Base-by-base conservation (phyloP, 345 rosid genomes). In the Citropsis articulata region DNA sequence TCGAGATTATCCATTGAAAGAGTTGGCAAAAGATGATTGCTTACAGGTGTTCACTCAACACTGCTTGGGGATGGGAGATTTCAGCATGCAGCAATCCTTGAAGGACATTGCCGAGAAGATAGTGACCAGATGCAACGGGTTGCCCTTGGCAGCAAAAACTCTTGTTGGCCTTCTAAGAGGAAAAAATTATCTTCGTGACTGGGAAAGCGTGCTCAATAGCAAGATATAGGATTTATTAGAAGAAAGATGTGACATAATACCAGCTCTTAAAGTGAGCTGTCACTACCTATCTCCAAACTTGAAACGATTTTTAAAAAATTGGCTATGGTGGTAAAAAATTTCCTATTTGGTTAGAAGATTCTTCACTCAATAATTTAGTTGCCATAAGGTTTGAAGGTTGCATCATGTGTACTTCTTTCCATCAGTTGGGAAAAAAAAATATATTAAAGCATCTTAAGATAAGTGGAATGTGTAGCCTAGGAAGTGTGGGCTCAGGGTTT, bases 141-240 rank as follows among this genome's bases (percentile, higher is more conserved):
- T 88, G 75, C 89, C 91, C 9, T 78, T 84, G 75, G 75, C 89
- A 55, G 85, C 86, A 67, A 82, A 74, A 80, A 71, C 82, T 24
- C 77, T 86, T 9, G 79, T 83, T 36, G 66, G 83, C 69, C 81
- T 80, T 33, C 76, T 88, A 35, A 72, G 84, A 6, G 45, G 80
- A 24, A 79, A 77, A 48, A 62, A 71, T 67, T 45, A 71, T 61
- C 72, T 10, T 13, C 60, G 13, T 24, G 71, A 75, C 14, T 85
- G 88, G 88, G 57, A 79, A 50, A 28, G 22, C 16, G 42, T 83
- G 40, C 78, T 85, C 68, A 68, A 85, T 70, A 69, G 69, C 31
- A 61, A 72, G 24, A 81, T 77, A 66, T 77, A 77, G 80, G 64
- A 81, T 33, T 71, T 85, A 59, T 72, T 81, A n/a, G 61, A 28